phyloP scores from a whole-genome alignment of 2,329 filamentous ascomycete species.

The Pleomassaria siparia region DNA sequence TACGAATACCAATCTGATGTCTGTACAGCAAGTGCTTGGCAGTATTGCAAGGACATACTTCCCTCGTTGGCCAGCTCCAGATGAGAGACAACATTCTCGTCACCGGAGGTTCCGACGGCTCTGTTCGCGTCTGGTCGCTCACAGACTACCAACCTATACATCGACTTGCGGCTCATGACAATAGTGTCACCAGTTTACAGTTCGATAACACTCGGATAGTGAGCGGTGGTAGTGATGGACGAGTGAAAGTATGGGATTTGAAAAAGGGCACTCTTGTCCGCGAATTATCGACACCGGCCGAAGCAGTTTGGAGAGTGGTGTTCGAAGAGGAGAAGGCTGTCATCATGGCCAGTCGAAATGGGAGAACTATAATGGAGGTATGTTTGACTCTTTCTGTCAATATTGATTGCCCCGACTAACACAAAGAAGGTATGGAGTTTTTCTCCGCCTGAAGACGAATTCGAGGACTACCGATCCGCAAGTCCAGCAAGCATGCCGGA shows the following conservation, averaged over 20 bases:
- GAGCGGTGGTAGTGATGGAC: slow-evolving; percentile 93
- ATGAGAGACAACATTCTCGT: slow-evolving; percentile 94
- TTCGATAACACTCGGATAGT: slow-evolving; percentile 96
- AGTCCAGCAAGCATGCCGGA: slow-evolving; percentile 49
- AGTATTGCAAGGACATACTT: slow-evolving; percentile 94
- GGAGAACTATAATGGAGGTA: slow-evolving; percentile 96
- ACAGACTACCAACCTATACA: slow-evolving; percentile 90
- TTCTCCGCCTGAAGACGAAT: slow-evolving; percentile 69
- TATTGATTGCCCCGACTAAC: slow-evolving; percentile 28
- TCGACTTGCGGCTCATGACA: slow-evolving; percentile 92
- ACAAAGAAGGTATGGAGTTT: slow-evolving; percentile 82
- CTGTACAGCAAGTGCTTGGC: slow-evolving; percentile 68
- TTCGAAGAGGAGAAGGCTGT: slow-evolving; percentile 99
- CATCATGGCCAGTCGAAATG: slow-evolving; percentile 82
- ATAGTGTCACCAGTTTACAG: slow-evolving; percentile 95
- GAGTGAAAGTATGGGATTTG: slow-evolving; percentile 97
- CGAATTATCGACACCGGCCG: slow-evolving; percentile 86
- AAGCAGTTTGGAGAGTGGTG: slow-evolving; percentile 95
- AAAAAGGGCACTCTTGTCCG: slow-evolving; percentile 88
- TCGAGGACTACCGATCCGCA: slow-evolving; percentile 39
- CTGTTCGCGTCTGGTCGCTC: slow-evolving; percentile 93
- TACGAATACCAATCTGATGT: slow-evolving; percentile 10
- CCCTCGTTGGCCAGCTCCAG: slow-evolving; percentile 92
- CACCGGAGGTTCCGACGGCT: slow-evolving; percentile 93
- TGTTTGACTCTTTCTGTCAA: slow-evolving; percentile 37